These are phyloP conservation scores for Lachancea fermentati DNA, from an alignment of 805 yeast genomes.

Conservation along the genomic window DNA sequence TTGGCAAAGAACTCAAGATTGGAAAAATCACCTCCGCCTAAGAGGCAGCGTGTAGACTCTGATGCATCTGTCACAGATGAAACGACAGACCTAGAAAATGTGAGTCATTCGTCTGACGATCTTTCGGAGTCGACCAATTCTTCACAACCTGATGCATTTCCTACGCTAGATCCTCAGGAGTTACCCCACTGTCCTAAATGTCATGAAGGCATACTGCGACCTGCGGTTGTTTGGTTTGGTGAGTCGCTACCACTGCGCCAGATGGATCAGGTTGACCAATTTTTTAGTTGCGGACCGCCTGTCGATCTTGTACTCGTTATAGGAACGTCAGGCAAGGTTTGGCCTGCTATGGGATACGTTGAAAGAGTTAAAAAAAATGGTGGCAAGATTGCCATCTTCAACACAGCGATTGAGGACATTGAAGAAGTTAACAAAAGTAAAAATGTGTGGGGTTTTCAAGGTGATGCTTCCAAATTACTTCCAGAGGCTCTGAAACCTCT, in stretches of 20 bases:
- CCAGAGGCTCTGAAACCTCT: conserved; percentile 61
- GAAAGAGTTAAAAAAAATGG: conserved; percentile 68
- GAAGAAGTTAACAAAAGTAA: conserved; percentile 38
- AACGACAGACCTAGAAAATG: not conserved
- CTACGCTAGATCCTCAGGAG: conserved; percentile 42
- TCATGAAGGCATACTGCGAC: conserved; percentile 59
- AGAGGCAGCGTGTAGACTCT: conserved; percentile 8
- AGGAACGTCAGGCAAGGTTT: conserved; percentile 79
- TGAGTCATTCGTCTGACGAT: not conserved
- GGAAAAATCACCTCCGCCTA: no score
- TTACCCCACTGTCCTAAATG: conserved; percentile 80
- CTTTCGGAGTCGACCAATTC: not conserved
- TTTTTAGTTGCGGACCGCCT: conserved; percentile 38
- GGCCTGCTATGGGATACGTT: conserved; percentile 92
- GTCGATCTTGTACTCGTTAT: conserved; percentile 76
- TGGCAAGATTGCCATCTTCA: conserved; percentile 80
- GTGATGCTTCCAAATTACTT: conserved; percentile 70
- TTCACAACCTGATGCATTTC: conserved; percentile 44
- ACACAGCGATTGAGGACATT: conserved; percentile 54
- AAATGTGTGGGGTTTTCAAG: conserved; percentile 64
- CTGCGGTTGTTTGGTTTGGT: conserved; percentile 96
- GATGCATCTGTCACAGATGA: conserved; percentile 2
- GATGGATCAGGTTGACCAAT: conserved; percentile 65
- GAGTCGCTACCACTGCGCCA: conserved; percentile 66
- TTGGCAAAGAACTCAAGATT: no score